These are phyloP conservation scores for Boletus rubescentipes DNA, from an alignment of 768 basidiomycete species.

Conservation along the genomic window DNA sequence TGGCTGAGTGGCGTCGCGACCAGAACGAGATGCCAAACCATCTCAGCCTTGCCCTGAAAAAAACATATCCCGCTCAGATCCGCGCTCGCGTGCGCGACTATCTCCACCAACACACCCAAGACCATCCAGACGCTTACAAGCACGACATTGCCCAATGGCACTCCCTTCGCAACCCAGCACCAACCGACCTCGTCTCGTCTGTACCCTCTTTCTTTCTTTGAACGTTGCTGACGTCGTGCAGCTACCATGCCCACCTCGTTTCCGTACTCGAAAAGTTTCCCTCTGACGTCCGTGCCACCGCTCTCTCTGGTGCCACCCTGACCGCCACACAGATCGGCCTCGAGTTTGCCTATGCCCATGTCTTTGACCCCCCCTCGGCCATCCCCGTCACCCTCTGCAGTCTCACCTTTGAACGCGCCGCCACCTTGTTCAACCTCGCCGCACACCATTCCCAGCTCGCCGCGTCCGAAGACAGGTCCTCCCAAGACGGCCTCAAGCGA, in stretches of 20 bases:
- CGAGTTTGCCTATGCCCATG: conserved; percentile 70
- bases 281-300: conserved; percentile 51
- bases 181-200: conserved; percentile 48
- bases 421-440: conserved; percentile 82
- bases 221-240: conserved; percentile 31
- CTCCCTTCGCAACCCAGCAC: conserved; percentile 31
- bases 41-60: conserved; percentile 73
- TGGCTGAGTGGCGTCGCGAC: conserved; percentile 16
- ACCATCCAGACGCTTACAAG: conserved; percentile 83
- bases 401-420: conserved; percentile 79
- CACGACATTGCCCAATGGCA: conserved; percentile 76
- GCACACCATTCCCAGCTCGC: conserved; percentile 85
- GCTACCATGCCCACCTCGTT: conserved; percentile 89
- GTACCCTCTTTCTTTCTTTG: conserved; percentile 25
- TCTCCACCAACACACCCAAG: conserved; percentile 63
- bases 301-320: conserved; percentile 11
- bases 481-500: conserved; percentile 79
- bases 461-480: conserved; percentile 64
- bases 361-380: conserved; percentile 52
- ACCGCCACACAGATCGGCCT: conserved; percentile 56
- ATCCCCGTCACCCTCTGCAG: conserved; percentile 66
- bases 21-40: conserved; percentile 69
- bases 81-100: conserved; percentile 58
- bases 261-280: conserved; percentile 87
- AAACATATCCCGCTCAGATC: conserved; percentile 55